Base-by-base conservation (phyloP, 257 asterid species). In the Capsicum baccatum region DNA sequence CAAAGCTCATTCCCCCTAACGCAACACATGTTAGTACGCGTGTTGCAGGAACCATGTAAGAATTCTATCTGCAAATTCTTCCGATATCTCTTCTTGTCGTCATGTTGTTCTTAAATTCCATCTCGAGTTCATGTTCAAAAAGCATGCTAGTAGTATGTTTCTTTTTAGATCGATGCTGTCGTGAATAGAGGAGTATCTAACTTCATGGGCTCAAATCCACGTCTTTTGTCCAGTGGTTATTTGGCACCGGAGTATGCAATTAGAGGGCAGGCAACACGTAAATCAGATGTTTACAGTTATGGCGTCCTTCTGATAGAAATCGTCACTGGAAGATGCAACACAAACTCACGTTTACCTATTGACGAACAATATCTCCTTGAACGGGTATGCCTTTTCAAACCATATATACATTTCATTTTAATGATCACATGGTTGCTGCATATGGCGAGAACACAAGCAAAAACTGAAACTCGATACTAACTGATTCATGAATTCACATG, bases 161-260 rank as follows among this genome's bases (percentile, higher is more conserved):
- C 59, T 16, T 79, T 37, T 39, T 9, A 15, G 57, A 57, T 16
- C 7, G 10, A n/a, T 35, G 74, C n/a, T 58, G 58, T 39, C 17
- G 35, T 11, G 6, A 17, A 35, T 42, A 35, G 58, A 39, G 57
- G 66, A 68, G 26, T 69, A 62, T 64, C 39, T 69, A 83, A 12
- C 35, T 26, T 52, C 16, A 33, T 52, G 2, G 10, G 15, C 37
- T 85, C 12, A 47, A 68, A 5, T 63, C 17, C 44, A 85, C 21
- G 3, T 85, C 78, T 88, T 86, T 76, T 84, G 54, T 83, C 81
- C 96, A 97, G 98, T 83, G 99, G 99, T 64, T 97, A 97, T 90
- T 90, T 97, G 93, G 99, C 99, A 64, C 99, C 99, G 14, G 99
- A 97, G 86, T 97, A 97, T 84, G 99, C 99, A 42, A 83, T 95